Evolutionary conservation across 306 rosid genomes (phyloP).

Genomic region (Cicer bijugum): DNA sequence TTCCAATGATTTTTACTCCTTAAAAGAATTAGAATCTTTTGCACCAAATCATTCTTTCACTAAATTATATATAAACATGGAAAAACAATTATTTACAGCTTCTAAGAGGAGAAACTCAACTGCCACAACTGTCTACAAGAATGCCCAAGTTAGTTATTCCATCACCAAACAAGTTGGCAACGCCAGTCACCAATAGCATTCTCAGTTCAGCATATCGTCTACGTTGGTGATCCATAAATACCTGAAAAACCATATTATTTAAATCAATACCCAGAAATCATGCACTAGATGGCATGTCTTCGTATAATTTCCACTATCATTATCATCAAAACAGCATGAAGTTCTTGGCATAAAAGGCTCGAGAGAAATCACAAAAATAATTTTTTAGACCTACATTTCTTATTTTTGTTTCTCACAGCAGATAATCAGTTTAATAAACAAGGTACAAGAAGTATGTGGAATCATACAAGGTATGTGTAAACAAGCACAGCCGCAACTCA

Average conservation of each 20-base stretch:
- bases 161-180: conserved; percentile 60
- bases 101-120: conserved; percentile 99
- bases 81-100: conserved; percentile 74
- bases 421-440: conserved; percentile 12
- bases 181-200: conserved; percentile 46
- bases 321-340: conserved; percentile 12
- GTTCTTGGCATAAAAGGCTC: conserved; percentile 1
- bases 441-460: conserved; percentile 27
- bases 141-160: conserved; percentile 67
- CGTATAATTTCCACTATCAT: conserved; percentile 10
- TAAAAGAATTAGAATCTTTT: conserved; percentile 44
- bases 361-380: conserved; percentile 12
- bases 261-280: conserved; percentile 49
- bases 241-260: conserved; percentile 63
- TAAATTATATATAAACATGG: conserved; percentile 52
- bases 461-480: conserved; percentile 46
- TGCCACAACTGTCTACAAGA: conserved; percentile 85
- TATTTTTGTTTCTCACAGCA: conserved; percentile 16
- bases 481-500: conserved; percentile 41
- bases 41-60: conserved; percentile 59
- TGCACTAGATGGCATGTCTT: conserved; percentile 35
- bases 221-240: conserved; percentile 42
- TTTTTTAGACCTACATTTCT: conserved; percentile 8
- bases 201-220: conserved; percentile 44
- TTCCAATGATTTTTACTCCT: conserved; percentile 30